A percentile compares a stretch with the other conserved stretches of the same genome.
Evolutionary conservation across 108 stramenopile genomes (phyloP).

Genomic region (Nannochloropsis granulata): DNA sequence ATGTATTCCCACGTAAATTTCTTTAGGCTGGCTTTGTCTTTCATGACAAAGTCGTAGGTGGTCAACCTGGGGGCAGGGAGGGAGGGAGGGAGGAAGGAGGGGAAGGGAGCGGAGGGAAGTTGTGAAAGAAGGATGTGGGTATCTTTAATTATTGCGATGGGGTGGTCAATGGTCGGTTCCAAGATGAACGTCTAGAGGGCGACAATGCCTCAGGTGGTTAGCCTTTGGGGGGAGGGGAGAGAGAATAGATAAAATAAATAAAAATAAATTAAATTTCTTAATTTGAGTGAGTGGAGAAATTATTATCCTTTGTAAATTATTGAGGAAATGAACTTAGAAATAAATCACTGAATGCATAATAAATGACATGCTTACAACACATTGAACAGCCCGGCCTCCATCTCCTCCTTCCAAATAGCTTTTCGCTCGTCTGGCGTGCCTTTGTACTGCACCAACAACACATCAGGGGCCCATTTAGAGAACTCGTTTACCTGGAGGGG

Average conservation of each 20-base stretch:
- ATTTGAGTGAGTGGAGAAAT: conserved; percentile 15
- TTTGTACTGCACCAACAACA: conserved; percentile 51
- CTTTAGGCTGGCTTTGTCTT: conserved; percentile 4
- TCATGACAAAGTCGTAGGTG: background rate
- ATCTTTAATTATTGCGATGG: no score
- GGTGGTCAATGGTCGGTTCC: no score
- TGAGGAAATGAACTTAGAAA: no score
- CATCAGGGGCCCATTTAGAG: conserved; percentile 74
- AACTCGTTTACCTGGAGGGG: conserved; percentile 48
- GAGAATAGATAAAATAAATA: background rate
- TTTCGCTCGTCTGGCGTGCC: conserved; percentile 7
- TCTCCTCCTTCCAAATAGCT: conserved; percentile 14
- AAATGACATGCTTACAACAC: conserved; percentile 67
- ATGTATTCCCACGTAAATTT: conserved; percentile 14
- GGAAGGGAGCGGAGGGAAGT: background rate
- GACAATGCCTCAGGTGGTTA: no score
- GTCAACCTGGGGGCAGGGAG: background rate
- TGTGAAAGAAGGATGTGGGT: no score
- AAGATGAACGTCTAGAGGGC: no score
- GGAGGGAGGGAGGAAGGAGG: background rate
- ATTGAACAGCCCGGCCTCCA: conserved; percentile 50
- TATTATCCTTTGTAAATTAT: no score
- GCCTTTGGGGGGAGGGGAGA: no score
- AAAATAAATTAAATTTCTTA: conserved; percentile 5
- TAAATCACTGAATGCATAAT: no score